phyloP scores from a whole-genome alignment of 2,329 filamentous ascomycete genomes.

The Zymoseptoria pseudotritici region DNA sequence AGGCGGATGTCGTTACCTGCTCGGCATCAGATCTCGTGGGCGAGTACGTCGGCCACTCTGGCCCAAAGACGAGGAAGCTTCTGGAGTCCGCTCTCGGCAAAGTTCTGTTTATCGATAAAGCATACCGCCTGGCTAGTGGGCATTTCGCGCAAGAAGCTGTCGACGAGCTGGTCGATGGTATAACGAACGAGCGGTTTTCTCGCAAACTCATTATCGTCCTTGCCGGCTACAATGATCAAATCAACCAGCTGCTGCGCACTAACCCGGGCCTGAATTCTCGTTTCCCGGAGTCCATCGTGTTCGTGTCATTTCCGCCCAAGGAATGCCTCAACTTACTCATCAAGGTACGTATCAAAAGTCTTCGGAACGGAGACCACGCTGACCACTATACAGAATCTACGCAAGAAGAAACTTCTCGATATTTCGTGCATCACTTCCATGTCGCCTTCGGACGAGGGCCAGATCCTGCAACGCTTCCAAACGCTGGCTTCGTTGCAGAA shows the following conservation, averaged over 20 bases:
- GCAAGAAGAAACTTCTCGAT: slow-evolving; percentile 7
- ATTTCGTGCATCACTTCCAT: neutral
- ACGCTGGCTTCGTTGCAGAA: slow-evolving; percentile 37
- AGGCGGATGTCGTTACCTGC: slow-evolving; percentile 54
- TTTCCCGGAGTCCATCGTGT: slow-evolving; percentile 56
- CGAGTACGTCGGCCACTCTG: slow-evolving; percentile 62
- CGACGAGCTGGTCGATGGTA: slow-evolving; percentile 45
- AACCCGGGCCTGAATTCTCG: slow-evolving; percentile 59
- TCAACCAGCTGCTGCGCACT: slow-evolving; percentile 53
- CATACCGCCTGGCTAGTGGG: slow-evolving; percentile 56
- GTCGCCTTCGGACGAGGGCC: neutral
- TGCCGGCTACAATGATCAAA: slow-evolving; percentile 61
- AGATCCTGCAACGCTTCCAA: slow-evolving; percentile 32
- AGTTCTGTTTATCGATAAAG: slow-evolving; percentile 66
- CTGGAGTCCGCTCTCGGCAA: slow-evolving; percentile 57
- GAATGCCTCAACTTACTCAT: slow-evolving; percentile 34
- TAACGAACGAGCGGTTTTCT: slow-evolving; percentile 51
- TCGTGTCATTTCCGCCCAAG: slow-evolving; percentile 34
- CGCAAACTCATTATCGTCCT: slow-evolving; percentile 59
- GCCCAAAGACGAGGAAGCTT: slow-evolving; percentile 54
- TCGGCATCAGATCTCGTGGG: slow-evolving; percentile 64
- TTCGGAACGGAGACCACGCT: neutral
- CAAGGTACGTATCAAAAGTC: slow-evolving; percentile 25
- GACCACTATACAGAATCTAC: slow-evolving; percentile 11
- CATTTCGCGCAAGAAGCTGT: slow-evolving; percentile 50